Evolutionary conservation across 2,329 filamentous ascomycete genomes (phyloP), one percentile per base, ranked within the genome.

Genomic region (Paecilomyces sp.): DNA sequence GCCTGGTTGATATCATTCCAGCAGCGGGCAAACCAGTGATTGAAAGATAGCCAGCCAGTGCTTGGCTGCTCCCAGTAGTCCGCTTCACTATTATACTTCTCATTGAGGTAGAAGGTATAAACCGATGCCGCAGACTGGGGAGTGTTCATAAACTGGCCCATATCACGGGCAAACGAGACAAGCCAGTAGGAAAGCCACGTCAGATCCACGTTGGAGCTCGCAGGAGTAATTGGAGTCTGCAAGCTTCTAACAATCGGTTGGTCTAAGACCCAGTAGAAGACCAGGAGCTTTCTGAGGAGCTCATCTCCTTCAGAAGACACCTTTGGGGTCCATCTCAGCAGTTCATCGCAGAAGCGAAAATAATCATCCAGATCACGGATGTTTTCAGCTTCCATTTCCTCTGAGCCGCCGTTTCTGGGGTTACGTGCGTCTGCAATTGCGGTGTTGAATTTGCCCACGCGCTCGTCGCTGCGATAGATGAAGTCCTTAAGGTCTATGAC

Each of bases 241-340:
- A 60, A 65, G 51, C 52, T 59, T 2, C 60, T 59, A 25, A 78
- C 61, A 1, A 74, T 63, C 0, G 64, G 34, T 60, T 77, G 75
- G 36, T 70, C 64, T n/a, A 79, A 62, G 31, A 78, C 63, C 60
- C 74, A 78, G 65, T 78, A 77, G 65, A 78, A 77, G 18, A 75
- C 33, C 33, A 36, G 13, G 33, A 36, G 33, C 33, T 36, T 36
- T 36, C 33, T 36, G 33, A 36, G 33, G 33, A 36, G 33, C 33
- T 36, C 33, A 11, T 36, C 33, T 11, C 33, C 33, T 36, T 36
- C 3, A 8, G 33, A 36, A 11, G 33, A 36, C 7, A 36, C 33
- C 33, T 36, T 36, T 36, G 33, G 33, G 8, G 33, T 36, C 33
- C 33, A 36, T 15, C 33, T 5, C 33, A 36, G 2, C 33, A 36